Base-by-base conservation (phyloP, 2,329 filamentous ascomycete species). In the Beauveria sp. region DNA sequence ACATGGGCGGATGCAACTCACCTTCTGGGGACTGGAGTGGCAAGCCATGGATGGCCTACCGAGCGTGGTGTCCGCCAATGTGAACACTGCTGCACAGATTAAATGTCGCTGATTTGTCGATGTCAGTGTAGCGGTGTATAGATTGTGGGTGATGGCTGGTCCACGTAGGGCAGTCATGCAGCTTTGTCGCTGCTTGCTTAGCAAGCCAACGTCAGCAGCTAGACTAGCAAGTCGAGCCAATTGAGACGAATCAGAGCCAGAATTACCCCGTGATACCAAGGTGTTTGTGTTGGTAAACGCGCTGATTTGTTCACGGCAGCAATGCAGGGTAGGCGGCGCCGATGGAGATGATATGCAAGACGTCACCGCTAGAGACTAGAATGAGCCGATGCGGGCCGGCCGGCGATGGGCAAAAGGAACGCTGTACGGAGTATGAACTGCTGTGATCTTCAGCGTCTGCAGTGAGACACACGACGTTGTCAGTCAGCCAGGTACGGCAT, bases 41-140 rank as follows among this genome's bases (percentile, higher is more conserved):
- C 38, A 53, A 60, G 49, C 57, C 57, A 3, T 60, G 57, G 57
- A 34, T 22, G 57, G 57, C 57, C 5, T 60, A 51, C 18, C 38
- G 57, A 45, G 49, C 57, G 8, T 60, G 57, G 57, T 60, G 57
- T 40, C 57, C 48, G 22, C 57, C 57, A 14, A 52, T 53, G 48
- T 60, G 40, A 42, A 24, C 1, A 38, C 5, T 16, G 5, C 12
- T 16, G 34, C 34, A 16, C 14, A 16, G 2, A 38, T 16, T 14
- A 12, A 14, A 38, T 38, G 5, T 3, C 4, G 46, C 31, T 2
- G 28, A 26, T 14, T 38, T 40, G 14, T 52, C 12, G 24, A 38
- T 28, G 38, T 18, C 9, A 18, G 16, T 14, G 2, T 46, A 34
- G 50, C 49, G 46, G 56, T 58, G 55, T 38, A 26, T 4, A 10